Percentiles rank a stretch among this genome's conserved stretches.
These are phyloP conservation scores for Atkinsonella hypoxylon DNA, from an alignment of 2,329 filamentous ascomycete genomes.

Conservation along the genomic window DNA sequence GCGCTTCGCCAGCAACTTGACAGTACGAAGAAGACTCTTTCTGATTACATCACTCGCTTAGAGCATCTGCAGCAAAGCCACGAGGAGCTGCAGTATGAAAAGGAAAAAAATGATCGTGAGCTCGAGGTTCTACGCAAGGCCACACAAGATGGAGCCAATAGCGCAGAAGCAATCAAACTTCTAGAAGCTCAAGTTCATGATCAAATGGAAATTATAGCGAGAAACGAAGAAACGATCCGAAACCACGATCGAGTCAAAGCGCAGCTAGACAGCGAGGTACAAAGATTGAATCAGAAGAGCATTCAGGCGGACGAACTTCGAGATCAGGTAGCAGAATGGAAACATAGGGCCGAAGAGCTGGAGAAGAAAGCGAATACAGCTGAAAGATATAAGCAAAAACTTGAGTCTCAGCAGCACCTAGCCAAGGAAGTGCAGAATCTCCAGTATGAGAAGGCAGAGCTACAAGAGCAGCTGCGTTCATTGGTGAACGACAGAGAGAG, in stretches of 20 bases:
- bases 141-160: slow-evolving; percentile 39
- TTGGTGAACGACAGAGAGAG: slow-evolving; percentile 24
- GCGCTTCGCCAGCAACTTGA: slow-evolving; percentile 39
- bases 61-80: slow-evolving; percentile 50
- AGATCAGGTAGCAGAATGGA: slow-evolving; percentile 48
- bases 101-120: slow-evolving; percentile 44
- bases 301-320: slow-evolving; percentile 39
- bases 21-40: slow-evolving; percentile 41
- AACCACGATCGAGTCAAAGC: slow-evolving; percentile 25
- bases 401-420: slow-evolving; percentile 42
- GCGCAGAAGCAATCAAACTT: slow-evolving; percentile 37
- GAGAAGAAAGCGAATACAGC: slow-evolving; percentile 51
- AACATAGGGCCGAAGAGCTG: slow-evolving; percentile 44
- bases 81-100: slow-evolving; percentile 53
- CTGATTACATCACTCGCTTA: slow-evolving; percentile 46
- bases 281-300: slow-evolving; percentile 32
- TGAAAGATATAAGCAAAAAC: slow-evolving; percentile 50
- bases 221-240: slow-evolving; percentile 44
- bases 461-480: slow-evolving; percentile 34
- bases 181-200: slow-evolving; percentile 49
- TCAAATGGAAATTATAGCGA: slow-evolving; percentile 58
- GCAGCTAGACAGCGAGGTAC: slow-evolving; percentile 46
- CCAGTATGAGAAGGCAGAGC: slow-evolving; percentile 40
- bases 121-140: slow-evolving; percentile 37
- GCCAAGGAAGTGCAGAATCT: slow-evolving; percentile 44